Conservation (phyloP, 352 stramenopile genomes). For the Phytophthora sp. region DNA sequence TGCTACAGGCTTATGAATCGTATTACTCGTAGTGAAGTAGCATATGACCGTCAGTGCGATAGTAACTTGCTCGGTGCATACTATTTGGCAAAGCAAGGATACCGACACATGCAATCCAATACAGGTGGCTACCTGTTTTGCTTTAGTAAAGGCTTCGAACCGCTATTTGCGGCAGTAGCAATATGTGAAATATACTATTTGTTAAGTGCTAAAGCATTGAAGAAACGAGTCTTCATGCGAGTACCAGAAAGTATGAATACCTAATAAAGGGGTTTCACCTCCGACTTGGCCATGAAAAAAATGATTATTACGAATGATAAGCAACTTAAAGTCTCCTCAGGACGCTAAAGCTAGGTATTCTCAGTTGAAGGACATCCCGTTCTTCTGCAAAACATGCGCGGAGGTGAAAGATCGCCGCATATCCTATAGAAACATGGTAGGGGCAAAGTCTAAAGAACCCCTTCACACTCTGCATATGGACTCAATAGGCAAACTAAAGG, state of each 20-base stretch:
- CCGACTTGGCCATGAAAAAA: constrained; percentile 7
- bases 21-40: too few species aligned
- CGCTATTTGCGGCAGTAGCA: background rate
- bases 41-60: background rate
- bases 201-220: background rate
- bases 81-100: constrained; percentile 1
- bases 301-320: background rate
- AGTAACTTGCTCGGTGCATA: constrained; percentile 8
- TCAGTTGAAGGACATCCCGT: background rate
- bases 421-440: constrained; percentile 20
- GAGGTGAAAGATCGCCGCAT: constrained; percentile 2
- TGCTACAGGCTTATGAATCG: too few species aligned
- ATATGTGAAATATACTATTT: constrained; percentile 2
- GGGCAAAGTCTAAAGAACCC: background rate
- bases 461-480: constrained; percentile 21
- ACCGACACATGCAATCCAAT: background rate
- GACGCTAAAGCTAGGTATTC: too few species aligned
- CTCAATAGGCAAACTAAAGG: background rate
- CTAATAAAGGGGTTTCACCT: constrained; percentile 7
- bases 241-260: too few species aligned
- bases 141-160: background rate
- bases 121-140: background rate
- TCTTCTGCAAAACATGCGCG: constrained; percentile 13
- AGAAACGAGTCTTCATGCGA: background rate
- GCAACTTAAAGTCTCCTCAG: too few species aligned